phyloP scores from a whole-genome alignment of 495 filamentous ascomycete genomes.

The Podospora appendiculata region DNA sequence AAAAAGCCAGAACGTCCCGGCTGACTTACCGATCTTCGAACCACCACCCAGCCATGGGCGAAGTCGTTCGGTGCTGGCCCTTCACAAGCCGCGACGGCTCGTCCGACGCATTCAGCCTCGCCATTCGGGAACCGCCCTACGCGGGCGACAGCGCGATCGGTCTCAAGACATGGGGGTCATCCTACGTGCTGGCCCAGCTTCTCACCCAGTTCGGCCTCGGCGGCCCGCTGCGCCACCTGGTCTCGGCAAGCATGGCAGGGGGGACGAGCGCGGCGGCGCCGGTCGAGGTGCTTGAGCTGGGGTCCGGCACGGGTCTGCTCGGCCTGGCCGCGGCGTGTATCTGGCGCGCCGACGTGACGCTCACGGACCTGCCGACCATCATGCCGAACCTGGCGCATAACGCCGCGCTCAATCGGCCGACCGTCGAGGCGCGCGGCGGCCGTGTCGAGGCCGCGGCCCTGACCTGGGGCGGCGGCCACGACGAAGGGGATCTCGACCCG shows the following conservation, averaged over 20 bases:
- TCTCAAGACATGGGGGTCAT: constrained; percentile 87
- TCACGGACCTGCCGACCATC: constrained; percentile 41
- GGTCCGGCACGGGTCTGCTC: constrained; percentile 57
- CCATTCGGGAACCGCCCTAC: constrained; percentile 77
- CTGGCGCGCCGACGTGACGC: constrained; percentile 31
- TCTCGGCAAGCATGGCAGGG: not conserved
- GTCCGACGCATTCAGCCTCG: constrained; percentile 43
- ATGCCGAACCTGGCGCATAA: constrained; percentile 37
- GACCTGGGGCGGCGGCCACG: constrained; percentile 32
- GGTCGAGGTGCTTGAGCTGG: constrained; percentile 47
- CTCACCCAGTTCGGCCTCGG: constrained; percentile 39
- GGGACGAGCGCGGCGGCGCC: constrained; percentile 3
- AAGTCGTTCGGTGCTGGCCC: constrained; percentile 65
- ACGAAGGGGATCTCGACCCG: constrained; percentile 21
- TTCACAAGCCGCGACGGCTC: constrained; percentile 33
- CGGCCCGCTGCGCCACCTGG: constrained; percentile 25
- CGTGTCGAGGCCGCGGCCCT: constrained; percentile 26
- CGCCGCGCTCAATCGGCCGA: constrained; percentile 24
- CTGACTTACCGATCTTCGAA: not conserved
- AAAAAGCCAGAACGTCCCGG: not conserved
- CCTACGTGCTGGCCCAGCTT: constrained; percentile 74
- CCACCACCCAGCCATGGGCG: constrained; percentile 60
- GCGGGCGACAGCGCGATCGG: constrained; percentile 76
- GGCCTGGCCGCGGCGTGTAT: constrained; percentile 42
- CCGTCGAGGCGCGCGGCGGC: constrained; percentile 27